Percentiles rank a stretch among this genome's conserved stretches.
These are phyloP conservation scores for Penicillium sp. DNA, from an alignment of 2,329 filamentous ascomycete genomes.

Conservation along the genomic window DNA sequence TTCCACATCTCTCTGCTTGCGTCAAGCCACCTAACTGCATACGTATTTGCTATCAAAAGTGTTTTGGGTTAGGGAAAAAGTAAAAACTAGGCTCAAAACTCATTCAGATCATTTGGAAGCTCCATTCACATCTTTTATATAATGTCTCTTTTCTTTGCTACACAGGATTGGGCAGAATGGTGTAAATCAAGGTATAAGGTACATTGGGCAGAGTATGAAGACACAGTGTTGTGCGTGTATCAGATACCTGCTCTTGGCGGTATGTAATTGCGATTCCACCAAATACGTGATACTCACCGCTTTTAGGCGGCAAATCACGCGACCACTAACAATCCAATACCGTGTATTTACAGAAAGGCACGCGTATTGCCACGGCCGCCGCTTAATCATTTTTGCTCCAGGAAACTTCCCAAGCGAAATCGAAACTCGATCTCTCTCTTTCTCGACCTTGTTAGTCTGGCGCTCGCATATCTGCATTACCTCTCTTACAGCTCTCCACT, in stretches of 20 bases:
- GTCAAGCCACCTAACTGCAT: slow-evolving; percentile 13
- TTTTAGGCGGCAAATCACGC: slow-evolving; percentile 11
- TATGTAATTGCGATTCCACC: slow-evolving; percentile 7
- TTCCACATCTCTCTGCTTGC: slow-evolving; percentile 15
- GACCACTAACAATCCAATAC: slow-evolving; percentile 13
- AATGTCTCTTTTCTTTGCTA: background rate
- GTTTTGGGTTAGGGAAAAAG: background rate
- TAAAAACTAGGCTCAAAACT: background rate
- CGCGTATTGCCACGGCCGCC: slow-evolving; percentile 31
- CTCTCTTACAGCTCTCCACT: slow-evolving; percentile 15
- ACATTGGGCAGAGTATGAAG: slow-evolving; percentile 8
- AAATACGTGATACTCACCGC: slow-evolving; percentile 2
- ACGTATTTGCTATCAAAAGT: slow-evolving; percentile 7
- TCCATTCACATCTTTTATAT: background rate
- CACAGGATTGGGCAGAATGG: background rate
- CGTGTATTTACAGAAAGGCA: slow-evolving; percentile 15
- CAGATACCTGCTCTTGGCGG: slow-evolving; percentile 9
- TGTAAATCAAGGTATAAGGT: slow-evolving; percentile 1
- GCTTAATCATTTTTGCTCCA: slow-evolving; percentile 30
- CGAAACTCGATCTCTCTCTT: slow-evolving; percentile 31
- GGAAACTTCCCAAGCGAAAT: slow-evolving; percentile 29
- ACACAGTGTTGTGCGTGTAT: slow-evolving; percentile 18
- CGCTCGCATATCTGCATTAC: slow-evolving; percentile 29
- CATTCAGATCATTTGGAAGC: background rate
- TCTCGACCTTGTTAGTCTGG: slow-evolving; percentile 33